Percentiles rank a stretch among this genome's conserved stretches.
Evolutionary conservation across 352 stramenopile species (phyloP).

Genomic region (Globisporangium nodosum): DNA sequence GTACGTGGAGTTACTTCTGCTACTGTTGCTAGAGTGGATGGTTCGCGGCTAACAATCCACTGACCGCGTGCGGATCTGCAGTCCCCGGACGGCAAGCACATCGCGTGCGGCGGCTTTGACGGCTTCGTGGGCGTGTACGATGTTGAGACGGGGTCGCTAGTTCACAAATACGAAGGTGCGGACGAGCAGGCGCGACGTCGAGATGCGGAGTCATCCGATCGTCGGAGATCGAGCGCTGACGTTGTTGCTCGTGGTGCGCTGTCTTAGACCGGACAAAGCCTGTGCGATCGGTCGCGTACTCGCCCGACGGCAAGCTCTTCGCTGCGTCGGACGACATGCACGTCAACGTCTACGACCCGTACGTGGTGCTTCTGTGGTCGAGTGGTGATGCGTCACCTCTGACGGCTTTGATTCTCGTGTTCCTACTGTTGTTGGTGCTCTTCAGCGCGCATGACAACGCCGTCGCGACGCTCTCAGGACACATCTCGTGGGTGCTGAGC

Average conservation of each 20-base stretch:
- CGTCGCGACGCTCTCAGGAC: constrained; percentile 80
- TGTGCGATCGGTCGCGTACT: constrained; percentile 83
- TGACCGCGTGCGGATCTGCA: constrained; percentile 12
- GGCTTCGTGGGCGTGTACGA: constrained; percentile 86
- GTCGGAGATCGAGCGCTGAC: not conserved
- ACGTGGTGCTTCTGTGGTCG: constrained; percentile 20
- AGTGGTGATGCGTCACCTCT: not conserved
- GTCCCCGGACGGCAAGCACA: constrained; percentile 78
- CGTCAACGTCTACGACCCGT: constrained; percentile 91
- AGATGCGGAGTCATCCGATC: not conserved
- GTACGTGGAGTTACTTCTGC: constrained; percentile 21
- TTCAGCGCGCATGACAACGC: constrained; percentile 61
- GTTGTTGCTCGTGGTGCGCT: not conserved
- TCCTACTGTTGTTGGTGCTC: not conserved
- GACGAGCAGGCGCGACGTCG: not conserved
- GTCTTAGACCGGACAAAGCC: constrained; percentile 81
- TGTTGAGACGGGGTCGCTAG: constrained; percentile 60
- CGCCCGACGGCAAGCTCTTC: constrained; percentile 81
- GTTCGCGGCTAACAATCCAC: not conserved
- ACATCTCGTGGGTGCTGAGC: constrained; percentile 87
- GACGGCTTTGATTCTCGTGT: not conserved
- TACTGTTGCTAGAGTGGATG: constrained; percentile 2
- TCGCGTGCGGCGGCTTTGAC: constrained; percentile 77
- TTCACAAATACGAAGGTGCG: constrained; percentile 85
- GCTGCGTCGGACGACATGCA: constrained; percentile 90